phyloP scores from a whole-genome alignment of 176 grass and related monocot species.

The Pharus latifolius region DNA sequence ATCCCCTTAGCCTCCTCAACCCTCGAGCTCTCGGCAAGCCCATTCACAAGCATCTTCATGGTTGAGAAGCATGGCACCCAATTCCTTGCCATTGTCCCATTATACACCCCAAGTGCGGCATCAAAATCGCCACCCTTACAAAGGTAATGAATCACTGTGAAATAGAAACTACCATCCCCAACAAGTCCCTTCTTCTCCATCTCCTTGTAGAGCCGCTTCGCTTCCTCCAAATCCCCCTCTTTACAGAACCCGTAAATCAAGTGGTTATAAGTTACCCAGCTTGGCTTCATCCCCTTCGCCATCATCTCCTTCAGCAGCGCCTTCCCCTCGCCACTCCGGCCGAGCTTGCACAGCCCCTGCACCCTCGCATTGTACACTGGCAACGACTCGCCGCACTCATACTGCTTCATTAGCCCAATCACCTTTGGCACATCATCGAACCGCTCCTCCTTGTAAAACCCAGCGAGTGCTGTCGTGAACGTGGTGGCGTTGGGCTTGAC shows the following conservation, averaged over 20 bases:
- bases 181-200: constrained; percentile 44
- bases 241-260: constrained; percentile 61
- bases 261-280: constrained; percentile 68
- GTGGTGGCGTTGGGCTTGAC: constrained; percentile 50
- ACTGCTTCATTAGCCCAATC: constrained; percentile 72
- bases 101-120: constrained; percentile 42
- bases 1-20: constrained; percentile 69
- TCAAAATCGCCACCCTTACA: constrained; percentile 69
- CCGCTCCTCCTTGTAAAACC: constrained; percentile 77
- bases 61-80: constrained; percentile 65
- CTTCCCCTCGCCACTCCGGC: constrained; percentile 38
- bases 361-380: constrained; percentile 61
- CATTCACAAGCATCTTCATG: constrained; percentile 94
- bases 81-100: constrained; percentile 38
- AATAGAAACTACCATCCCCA: constrained; percentile 37
- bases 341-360: constrained; percentile 75
- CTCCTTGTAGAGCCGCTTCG: constrained; percentile 58
- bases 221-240: constrained; percentile 69
- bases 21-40: constrained; percentile 47
- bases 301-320: constrained; percentile 56
- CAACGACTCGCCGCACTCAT: constrained; percentile 35
- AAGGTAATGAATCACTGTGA: constrained; percentile 42
- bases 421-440: constrained; percentile 70
- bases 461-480: constrained; percentile 48
- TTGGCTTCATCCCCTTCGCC: constrained; percentile 50